Evolutionary conservation across 2,329 filamentous ascomycete species (phyloP).

Genomic region (Cadophora luteo-olivacea): DNA sequence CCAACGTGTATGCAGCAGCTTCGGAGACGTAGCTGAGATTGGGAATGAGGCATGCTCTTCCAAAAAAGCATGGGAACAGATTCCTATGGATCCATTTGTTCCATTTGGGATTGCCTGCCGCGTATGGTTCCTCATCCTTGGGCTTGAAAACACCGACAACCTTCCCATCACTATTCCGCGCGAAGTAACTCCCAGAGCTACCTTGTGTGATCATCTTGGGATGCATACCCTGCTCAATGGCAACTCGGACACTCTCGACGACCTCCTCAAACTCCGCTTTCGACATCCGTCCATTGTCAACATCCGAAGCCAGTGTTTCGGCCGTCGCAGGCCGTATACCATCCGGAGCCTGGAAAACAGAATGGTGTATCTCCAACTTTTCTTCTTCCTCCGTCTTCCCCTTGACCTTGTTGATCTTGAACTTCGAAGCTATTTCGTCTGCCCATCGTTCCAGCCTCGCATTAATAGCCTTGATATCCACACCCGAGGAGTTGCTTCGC

Average conservation of each 20-base stretch:
- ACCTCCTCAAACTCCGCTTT: conserved; percentile 85
- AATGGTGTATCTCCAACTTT: conserved; percentile 93
- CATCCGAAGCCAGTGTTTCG: conserved; percentile 69
- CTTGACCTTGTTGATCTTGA: conserved; percentile 83
- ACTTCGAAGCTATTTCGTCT: conserved; percentile 95
- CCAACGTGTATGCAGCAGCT: conserved; percentile 94
- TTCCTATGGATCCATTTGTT: conserved; percentile 99
- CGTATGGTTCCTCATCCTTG: conserved; percentile 98
- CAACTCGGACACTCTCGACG: conserved; percentile 86
- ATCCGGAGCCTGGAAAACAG: conserved; percentile 93
- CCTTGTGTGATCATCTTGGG: conserved; percentile 97
- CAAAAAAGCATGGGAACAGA: conserved; percentile 96
- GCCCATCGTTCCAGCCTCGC: conserved; percentile 94
- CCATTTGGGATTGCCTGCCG: conserved; percentile 97
- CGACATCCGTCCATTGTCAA: conserved; percentile 71
- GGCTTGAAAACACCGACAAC: conserved; percentile 98
- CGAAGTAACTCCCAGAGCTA: conserved; percentile 98
- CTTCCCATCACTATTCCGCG: conserved; percentile 87
- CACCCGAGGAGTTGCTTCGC: conserved; percentile 80
- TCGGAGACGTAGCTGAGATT: conserved; percentile 98
- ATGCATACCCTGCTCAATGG: conserved; percentile 90
- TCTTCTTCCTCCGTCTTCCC: conserved; percentile 81
- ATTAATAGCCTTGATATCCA: conserved; percentile 98
- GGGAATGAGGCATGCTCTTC: conserved; percentile 90
- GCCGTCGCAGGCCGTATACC: conserved; percentile 81